Evolutionary conservation across 2,329 filamentous ascomycete species (phyloP).

Genomic region (Sporothrix globosa): DNA sequence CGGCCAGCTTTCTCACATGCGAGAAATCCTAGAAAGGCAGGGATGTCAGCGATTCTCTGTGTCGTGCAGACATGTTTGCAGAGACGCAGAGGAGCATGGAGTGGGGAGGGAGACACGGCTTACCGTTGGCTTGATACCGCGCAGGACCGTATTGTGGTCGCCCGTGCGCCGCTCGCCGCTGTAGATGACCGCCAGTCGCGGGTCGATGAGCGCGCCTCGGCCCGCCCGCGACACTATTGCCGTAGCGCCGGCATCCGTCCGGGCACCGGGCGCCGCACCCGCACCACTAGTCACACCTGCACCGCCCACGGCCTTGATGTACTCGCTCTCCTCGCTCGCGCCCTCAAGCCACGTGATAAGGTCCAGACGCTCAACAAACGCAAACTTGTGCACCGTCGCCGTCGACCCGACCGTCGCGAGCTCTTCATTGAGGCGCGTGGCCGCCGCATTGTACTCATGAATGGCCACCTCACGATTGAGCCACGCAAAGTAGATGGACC

Average conservation of each 20-base stretch:
- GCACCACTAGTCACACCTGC: conserved; percentile 53
- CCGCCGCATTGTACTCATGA: conserved; percentile 86
- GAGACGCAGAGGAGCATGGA: neutral
- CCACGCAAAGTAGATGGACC: conserved; percentile 96
- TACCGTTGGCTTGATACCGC: conserved; percentile 87
- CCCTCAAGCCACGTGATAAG: conserved; percentile 93
- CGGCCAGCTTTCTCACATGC: conserved; percentile 83
- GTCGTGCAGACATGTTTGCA: neutral
- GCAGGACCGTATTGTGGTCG: conserved; percentile 84
- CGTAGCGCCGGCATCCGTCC: conserved; percentile 47
- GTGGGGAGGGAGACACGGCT: conserved; percentile 42
- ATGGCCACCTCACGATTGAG: conserved; percentile 87
- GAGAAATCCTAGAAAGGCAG: conserved; percentile 77
- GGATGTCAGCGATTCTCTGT: neutral
- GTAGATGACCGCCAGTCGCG: conserved; percentile 84
- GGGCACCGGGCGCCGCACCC: conserved; percentile 36
- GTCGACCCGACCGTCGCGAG: conserved; percentile 58
- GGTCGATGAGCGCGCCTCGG: conserved; percentile 70
- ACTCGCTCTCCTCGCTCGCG: conserved; percentile 86
- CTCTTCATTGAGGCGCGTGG: conserved; percentile 78
- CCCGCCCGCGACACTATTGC: conserved; percentile 57
- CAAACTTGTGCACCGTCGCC: conserved; percentile 79
- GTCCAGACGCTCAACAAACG: conserved; percentile 89
- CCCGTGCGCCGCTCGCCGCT: conserved; percentile 88
- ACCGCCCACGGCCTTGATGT: conserved; percentile 80